phyloP scores from a whole-genome alignment of 768 basidiomycete species.

The Antrodiella citrinella region DNA sequence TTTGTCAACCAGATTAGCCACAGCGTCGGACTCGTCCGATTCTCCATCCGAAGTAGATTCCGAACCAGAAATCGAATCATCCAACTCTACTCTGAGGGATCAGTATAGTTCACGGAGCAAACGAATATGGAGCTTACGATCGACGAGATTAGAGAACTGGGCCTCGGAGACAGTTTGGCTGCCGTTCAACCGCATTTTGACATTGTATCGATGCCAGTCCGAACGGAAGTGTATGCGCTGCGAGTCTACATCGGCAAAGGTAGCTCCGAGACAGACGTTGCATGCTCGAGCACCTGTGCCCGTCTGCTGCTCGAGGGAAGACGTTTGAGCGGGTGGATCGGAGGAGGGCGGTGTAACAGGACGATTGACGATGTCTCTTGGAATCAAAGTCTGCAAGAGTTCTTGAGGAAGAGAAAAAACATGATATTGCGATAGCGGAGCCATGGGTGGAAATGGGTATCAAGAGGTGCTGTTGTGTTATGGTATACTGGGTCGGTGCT shows the following conservation, averaged over 20 bases:
- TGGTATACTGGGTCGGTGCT: too few species aligned
- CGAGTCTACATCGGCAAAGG: conserved; percentile 69
- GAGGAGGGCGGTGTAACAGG: conserved; percentile 22
- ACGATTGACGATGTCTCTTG: conserved; percentile 49
- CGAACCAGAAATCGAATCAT: conserved; percentile 89
- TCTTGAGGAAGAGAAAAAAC: conserved; percentile 66
- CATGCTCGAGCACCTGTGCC: conserved; percentile 40
- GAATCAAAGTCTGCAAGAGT: conserved; percentile 62
- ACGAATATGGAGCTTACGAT: conserved; percentile 45
- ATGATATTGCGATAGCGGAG: conserved; percentile 35
- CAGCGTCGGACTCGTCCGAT: conserved; percentile 56
- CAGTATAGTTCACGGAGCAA: background rate
- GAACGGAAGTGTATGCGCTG: conserved; percentile 84
- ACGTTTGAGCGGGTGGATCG: conserved; percentile 23
- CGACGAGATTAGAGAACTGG: conserved; percentile 71
- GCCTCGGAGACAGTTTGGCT: conserved; percentile 56
- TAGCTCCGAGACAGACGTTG: conserved; percentile 60
- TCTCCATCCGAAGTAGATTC: conserved; percentile 60
- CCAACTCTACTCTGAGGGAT: conserved; percentile 40
- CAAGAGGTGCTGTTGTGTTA: too few species aligned
- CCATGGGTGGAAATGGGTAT: conserved; percentile 5
- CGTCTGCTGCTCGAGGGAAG: conserved; percentile 7
- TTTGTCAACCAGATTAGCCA: conserved; percentile 59
- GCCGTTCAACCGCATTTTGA: conserved; percentile 69
- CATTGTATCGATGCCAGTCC: conserved; percentile 98